Evolutionary conservation across 768 basidiomycete species (phyloP).

Genomic region (Hirschioporus abietinus): DNA sequence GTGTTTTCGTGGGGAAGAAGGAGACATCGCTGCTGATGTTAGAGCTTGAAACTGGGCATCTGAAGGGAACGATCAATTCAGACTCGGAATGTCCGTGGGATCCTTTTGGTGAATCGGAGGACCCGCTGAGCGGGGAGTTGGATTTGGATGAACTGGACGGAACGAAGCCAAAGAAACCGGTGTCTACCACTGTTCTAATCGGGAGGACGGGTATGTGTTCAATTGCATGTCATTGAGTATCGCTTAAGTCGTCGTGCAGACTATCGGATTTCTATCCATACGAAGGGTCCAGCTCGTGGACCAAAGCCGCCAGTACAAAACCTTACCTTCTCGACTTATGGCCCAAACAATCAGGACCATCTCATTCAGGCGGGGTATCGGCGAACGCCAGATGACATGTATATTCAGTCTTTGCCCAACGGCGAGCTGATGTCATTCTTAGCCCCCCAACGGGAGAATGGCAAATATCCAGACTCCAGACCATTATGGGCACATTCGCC

Average conservation of each 20-base stretch:
- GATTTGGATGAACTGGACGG: constrained; percentile 61
- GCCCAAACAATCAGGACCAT: constrained; percentile 85
- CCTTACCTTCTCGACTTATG: constrained; percentile 86
- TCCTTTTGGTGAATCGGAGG: constrained; percentile 37
- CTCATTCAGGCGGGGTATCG: constrained; percentile 67
- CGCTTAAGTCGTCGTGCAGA: constrained; percentile 45
- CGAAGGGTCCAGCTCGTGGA: constrained; percentile 37
- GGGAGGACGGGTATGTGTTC: constrained; percentile 54
- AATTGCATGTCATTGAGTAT: constrained; percentile 8
- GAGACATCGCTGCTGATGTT: constrained; percentile 76
- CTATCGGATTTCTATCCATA: constrained; percentile 83
- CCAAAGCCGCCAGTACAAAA: constrained; percentile 58
- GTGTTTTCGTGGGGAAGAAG: constrained; percentile 87
- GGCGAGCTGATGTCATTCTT: constrained; percentile 73
- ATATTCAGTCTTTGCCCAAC: constrained; percentile 75
- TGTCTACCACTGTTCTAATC: constrained; percentile 48
- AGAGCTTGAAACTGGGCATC: constrained; percentile 73
- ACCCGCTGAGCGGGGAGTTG: constrained; percentile 30
- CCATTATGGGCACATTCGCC: constrained; percentile 49
- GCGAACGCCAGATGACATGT: constrained; percentile 70
- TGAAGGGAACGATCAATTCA: constrained; percentile 63
- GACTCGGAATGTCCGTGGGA: constrained; percentile 72
- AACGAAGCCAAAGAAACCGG: constrained; percentile 29
- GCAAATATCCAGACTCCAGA: constrained; percentile 28
- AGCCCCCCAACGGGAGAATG: constrained; percentile 13